These are phyloP conservation scores for Monosporozyma aquatica DNA, from an alignment of 805 yeast species.

Conservation along the genomic window DNA sequence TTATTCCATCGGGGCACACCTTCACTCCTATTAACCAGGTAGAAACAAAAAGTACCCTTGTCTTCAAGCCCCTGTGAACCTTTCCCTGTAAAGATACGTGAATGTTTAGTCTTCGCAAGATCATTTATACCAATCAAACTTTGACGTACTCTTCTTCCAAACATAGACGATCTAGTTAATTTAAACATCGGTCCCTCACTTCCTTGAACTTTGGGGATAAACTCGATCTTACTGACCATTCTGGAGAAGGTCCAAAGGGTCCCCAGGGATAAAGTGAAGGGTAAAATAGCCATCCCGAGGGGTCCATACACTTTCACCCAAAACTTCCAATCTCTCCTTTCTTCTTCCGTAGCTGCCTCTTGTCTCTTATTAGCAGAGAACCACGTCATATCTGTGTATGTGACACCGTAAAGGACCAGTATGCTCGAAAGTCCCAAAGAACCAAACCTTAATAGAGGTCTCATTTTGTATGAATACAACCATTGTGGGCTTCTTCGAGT, in stretches of 20 bases:
- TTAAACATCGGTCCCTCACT: not conserved
- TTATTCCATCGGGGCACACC: conserved; percentile 13
- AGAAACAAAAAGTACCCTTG: conserved; percentile 21
- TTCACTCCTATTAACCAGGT: conserved; percentile 15
- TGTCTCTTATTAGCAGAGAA: conserved; percentile 13
- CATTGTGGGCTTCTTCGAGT: conserved; percentile 4
- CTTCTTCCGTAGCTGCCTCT: conserved; percentile 9
- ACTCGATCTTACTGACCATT: conserved; percentile 21
- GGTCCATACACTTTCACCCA: conserved; percentile 21
- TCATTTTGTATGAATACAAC: conserved; percentile 7
- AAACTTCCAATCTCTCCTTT: conserved; percentile 9
- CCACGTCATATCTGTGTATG: conserved; percentile 25
- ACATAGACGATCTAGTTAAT: not conserved
- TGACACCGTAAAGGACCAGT: conserved; percentile 21
- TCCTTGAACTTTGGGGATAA: conserved; percentile 14
- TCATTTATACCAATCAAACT: not conserved
- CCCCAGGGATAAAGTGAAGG: conserved; percentile 20
- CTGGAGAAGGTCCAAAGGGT: conserved; percentile 21
- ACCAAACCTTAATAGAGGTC: conserved; percentile 7
- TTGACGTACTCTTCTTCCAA: not conserved
- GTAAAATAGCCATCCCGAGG: conserved; percentile 19
- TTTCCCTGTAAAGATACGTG: conserved; percentile 25
- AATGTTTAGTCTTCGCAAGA: conserved; percentile 6
- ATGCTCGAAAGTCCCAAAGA: conserved; percentile 17
- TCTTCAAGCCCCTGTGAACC: conserved; percentile 29